Conservation (phyloP, 2,329 filamentous ascomycete species). For the Sporothrix luriei region DNA sequence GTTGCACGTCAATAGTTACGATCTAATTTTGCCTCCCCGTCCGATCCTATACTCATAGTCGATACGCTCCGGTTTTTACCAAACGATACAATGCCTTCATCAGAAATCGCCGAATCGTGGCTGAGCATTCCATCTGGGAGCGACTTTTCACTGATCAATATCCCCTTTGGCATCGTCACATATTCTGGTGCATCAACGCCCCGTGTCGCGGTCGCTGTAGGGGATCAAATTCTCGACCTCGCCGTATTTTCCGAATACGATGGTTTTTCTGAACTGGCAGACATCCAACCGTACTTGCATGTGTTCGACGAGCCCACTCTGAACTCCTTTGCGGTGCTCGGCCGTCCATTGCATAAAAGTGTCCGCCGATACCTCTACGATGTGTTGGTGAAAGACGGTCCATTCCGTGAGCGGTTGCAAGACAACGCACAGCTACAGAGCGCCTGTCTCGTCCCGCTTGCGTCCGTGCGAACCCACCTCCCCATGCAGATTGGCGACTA, state of each 20-base stretch:
- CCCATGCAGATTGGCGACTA: conserved; percentile 32
- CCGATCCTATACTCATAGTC: no score
- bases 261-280: background rate
- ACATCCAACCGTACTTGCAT: background rate
- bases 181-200: background rate
- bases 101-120: conserved; percentile 25
- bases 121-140: conserved; percentile 12
- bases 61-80: no score
- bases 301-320: conserved; percentile 8
- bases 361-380: conserved; percentile 19
- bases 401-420: background rate
- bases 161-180: conserved; percentile 32
- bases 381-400: background rate
- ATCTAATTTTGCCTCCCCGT: no score
- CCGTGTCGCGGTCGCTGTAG: conserved; percentile 20
- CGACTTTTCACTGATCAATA: conserved; percentile 31
- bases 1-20: no score
- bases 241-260: background rate
- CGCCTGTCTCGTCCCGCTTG: background rate
- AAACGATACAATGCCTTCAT: no score
- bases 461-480: conserved; percentile 20
- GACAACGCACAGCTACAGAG: background rate
- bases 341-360: conserved; percentile 4
- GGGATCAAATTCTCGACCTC: conserved; percentile 17
- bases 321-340: conserved; percentile 27